Base-by-base conservation (phyloP, 2,329 filamentous ascomycete genomes). In the Trichothecium sympodiale region DNA sequence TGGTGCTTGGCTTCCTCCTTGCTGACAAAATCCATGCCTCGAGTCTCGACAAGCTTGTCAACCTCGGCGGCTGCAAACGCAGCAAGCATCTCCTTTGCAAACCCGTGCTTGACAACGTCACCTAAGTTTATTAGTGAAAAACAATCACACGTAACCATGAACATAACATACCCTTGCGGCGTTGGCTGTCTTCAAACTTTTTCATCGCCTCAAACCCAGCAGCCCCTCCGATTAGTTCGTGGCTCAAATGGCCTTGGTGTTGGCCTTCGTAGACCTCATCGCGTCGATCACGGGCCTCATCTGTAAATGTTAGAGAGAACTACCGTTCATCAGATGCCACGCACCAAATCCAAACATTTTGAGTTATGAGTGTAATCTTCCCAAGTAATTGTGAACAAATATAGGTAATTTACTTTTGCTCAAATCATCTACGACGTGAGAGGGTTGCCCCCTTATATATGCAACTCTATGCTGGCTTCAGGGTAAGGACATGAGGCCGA, bases 201-300 rank as follows among this genome's bases (percentile, higher is more conserved):
- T 86, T 86, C 72, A 89, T 82, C 49, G 77, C 84, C 44, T 75
- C 79, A 54, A 89, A 89, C 42, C 80, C 76, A 39, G 83, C 83
- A 39, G 77, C 84, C 43, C 82, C 82, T 44, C 78, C 83, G 38
- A 88, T 55, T 33, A 84, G 53, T 64, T 91, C 83, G 61, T 89
- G 83, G 46, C 72, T 71, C 51, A 83, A 62, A 52, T 71, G 71
- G 48, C 70, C 65, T 60, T 83, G 61, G 61, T 83, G 67, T 35
- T 57, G 41, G 35, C 52, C 52, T 28, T 57, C 47, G 50, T 69
- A 61, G 7, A 32, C 14, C 9, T 29, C 29, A n/a, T 37, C 35
- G 13, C 20, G 29, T 8, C 31, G 15, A 8, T 32, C 14, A 7
- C 29, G 15, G 10, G 35, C 35, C 8, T 37, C 35, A 17, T 26